phyloP scores from a whole-genome alignment of 2,329 filamentous ascomycete genomes.

The Apiospora pterosperma region DNA sequence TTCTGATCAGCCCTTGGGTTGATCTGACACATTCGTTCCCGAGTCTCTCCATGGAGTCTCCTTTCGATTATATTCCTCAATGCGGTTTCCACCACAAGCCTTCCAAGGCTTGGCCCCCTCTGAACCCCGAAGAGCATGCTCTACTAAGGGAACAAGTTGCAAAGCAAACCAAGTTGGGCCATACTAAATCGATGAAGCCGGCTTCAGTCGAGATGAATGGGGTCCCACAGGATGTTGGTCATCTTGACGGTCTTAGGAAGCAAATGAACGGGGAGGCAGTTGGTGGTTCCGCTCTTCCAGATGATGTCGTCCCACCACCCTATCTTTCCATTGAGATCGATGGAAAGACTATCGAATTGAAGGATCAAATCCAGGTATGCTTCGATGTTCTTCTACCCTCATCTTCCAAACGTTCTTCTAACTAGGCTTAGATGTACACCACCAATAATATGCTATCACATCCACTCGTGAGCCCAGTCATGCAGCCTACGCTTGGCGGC shows the following conservation, averaged over 20 bases:
- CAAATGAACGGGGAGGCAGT: conserved; percentile 4
- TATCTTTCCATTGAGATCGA: conserved; percentile 65
- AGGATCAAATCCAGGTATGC: conserved; percentile 84
- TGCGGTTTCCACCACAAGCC: conserved; percentile 89
- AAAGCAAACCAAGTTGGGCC: conserved; percentile 31
- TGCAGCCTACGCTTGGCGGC: conserved; percentile 86
- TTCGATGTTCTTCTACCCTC: background rate
- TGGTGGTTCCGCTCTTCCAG: conserved; percentile 6
- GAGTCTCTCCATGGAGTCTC: conserved; percentile 70
- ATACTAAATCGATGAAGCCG: conserved; percentile 32
- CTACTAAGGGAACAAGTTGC: conserved; percentile 49
- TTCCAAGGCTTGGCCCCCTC: conserved; percentile 87
- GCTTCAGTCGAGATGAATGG: conserved; percentile 28
- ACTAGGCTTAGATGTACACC: conserved; percentile 56
- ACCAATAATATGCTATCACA: conserved; percentile 84
- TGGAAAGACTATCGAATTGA: conserved; percentile 68
- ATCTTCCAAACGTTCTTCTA: background rate
- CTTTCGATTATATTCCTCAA: conserved; percentile 82
- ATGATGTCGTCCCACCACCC: conserved; percentile 4
- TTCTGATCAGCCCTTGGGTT: conserved; percentile 93
- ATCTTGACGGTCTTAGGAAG: conserved; percentile 8
- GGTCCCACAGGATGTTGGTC: conserved; percentile 15
- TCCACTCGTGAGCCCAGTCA: conserved; percentile 82
- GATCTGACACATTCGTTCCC: conserved; percentile 95
- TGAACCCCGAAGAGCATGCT: conserved; percentile 71